Evolutionary conservation across 2,329 filamentous ascomycete species (phyloP), one percentile per base, ranked within the genome.

Genomic region (Cercospora berteroae): DNA sequence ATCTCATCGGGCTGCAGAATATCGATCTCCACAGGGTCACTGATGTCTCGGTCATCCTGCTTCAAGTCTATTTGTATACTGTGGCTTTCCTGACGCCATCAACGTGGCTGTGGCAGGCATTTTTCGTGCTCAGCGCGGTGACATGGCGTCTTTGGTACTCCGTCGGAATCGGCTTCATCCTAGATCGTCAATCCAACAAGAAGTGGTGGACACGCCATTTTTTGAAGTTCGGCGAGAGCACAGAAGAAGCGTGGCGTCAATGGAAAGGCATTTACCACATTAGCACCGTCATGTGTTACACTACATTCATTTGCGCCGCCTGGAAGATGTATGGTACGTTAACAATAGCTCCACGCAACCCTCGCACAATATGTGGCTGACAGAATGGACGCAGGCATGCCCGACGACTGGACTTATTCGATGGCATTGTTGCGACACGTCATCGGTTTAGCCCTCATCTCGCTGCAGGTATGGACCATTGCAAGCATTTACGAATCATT

Each of bases 131-230:
- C 27, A 93, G 96, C 77, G 95, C 95, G 3, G 80, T 92, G 29
- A 74, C 87, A 16, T 97, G 94, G 93, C 90, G 95, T 56, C 78
- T 97, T 13, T 98, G 95, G 94, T 97, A 95, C 78, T 92, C 91
- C 10, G 80, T 95, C 64, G 95, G 95, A 25, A 87, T 99, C 27
- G 95, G 94, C 55, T 86, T 92, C 73, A 89, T 98, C 68, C 86
- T 99, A 58, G 89, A 92, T 74, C 86, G 87, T 64, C 95, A 99
- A 79, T 97, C 94, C 20, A 90, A 90, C 75, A 88, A 90, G 80
- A 98, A 98, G 82, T 89, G 91, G 79, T 98, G 95, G 93, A 98
- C 94, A 16, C 89, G 95, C 27, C 95, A 99, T 82, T 99, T 98
- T 77, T 87, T 99, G 81, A 99, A 99, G 79, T 97, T 90, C 75